Evolutionary conservation across 2,329 filamentous ascomycete species (phyloP).

Genomic region (Nemania sp.): DNA sequence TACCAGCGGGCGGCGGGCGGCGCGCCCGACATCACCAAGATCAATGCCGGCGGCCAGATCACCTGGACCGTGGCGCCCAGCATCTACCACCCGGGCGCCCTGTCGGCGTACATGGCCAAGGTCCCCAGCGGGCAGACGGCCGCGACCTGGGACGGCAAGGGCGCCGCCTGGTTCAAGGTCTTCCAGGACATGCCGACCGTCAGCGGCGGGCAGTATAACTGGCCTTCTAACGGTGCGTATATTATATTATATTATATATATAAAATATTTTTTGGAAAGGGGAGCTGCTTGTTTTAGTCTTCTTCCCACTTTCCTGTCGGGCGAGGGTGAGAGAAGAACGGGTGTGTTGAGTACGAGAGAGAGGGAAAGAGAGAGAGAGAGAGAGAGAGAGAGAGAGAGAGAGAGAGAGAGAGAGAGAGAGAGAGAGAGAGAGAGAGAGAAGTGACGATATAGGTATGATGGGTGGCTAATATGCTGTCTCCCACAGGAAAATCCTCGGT

Average conservation of each 20-base stretch:
- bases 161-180: slow-evolving; percentile 50
- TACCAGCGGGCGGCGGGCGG: slow-evolving; percentile 43
- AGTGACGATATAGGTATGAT: background rate
- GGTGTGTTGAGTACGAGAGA: background rate
- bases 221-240: slow-evolving; percentile 44
- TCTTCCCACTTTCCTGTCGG: background rate
- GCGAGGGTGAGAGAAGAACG: background rate
- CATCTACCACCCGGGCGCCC: slow-evolving; percentile 47
- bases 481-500: slow-evolving; percentile 35
- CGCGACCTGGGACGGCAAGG: slow-evolving; percentile 45
- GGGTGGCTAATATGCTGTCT: slow-evolving; percentile 5
- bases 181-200: slow-evolving; percentile 46
- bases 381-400: background rate
- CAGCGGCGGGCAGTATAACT: slow-evolving; percentile 42
- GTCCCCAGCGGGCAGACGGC: slow-evolving; percentile 45
- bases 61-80: slow-evolving; percentile 47
- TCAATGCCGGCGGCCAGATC: slow-evolving; percentile 47
- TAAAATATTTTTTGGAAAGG: too few species aligned
- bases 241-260: background rate
- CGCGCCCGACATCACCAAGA: slow-evolving; percentile 43
- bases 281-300: background rate
- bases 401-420: background rate
- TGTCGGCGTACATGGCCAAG: slow-evolving; percentile 49
- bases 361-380: background rate
- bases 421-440: too few species aligned